phyloP scores from a whole-genome alignment of 2,329 filamentous ascomycete species.

The Immersiporthe knoxdaviesiana region DNA sequence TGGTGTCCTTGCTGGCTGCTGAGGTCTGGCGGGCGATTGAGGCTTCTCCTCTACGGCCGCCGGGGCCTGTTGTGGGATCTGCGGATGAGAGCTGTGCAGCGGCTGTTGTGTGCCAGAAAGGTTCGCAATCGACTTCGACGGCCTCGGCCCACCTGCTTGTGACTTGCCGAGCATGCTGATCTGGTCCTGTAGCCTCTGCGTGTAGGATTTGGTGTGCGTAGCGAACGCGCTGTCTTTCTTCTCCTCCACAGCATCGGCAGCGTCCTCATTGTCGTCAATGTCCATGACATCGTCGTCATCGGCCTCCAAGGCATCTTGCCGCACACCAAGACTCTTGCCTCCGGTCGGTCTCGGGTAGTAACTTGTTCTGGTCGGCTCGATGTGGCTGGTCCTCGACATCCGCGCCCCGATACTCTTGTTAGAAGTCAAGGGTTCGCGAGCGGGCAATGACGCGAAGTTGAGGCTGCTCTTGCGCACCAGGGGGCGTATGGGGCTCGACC shows the following conservation, averaged over 20 bases:
- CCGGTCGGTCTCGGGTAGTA: conserved; percentile 75
- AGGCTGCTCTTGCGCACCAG: conserved; percentile 91
- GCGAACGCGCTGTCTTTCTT: conserved; percentile 54
- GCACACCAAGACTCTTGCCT: conserved; percentile 68
- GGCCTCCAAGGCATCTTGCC: conserved; percentile 50
- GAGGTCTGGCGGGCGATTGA: conserved; percentile 41
- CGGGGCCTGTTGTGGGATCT: conserved; percentile 35
- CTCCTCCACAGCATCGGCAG: conserved; percentile 48
- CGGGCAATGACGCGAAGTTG: conserved; percentile 90
- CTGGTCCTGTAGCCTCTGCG: conserved; percentile 87
- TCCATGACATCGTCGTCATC: conserved; percentile 62
- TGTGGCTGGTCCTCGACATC: conserved; percentile 75
- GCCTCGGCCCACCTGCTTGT: conserved; percentile 51
- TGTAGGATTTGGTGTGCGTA: conserved; percentile 84
- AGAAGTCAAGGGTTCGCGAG: conserved; percentile 80
- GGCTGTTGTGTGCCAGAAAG: conserved; percentile 41
- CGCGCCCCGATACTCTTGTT: conserved; percentile 82
- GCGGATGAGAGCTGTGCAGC: conserved; percentile 33
- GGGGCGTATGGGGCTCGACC: conserved; percentile 74
- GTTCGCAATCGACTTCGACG: conserved; percentile 53
- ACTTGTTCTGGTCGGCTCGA: conserved; percentile 73
- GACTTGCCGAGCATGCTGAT: conserved; percentile 74
- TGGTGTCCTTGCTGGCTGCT: conserved; percentile 47
- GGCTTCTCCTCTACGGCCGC: conserved; percentile 35
- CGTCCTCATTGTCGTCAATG: conserved; percentile 46